Evolutionary conservation across 2,329 filamentous ascomycete species (phyloP), one percentile per base, ranked within the genome.

Genomic region (Arachnomyces sp.): DNA sequence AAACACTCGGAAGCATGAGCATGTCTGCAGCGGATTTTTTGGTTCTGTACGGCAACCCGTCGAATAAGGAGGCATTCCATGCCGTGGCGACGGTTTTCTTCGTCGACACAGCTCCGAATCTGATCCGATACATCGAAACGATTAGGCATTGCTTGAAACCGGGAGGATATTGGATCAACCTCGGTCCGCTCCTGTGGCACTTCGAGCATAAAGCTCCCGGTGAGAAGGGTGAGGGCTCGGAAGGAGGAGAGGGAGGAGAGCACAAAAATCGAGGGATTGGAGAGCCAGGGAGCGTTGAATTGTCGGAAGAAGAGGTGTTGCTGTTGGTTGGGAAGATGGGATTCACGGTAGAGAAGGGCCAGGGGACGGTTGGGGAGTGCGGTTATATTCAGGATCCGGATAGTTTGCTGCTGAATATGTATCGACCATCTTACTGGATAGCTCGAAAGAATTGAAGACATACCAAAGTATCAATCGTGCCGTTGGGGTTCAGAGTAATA

Each of bases 1-100:
- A 46, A 42, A 61, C 63, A 9, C 65, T 61, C 17, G 85, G 85
- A 28, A 68, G 78, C 28, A 94, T 98, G 87, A 80, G 79, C 55
- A 96, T 98, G 90, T 82, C 82, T 15, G 84, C 89, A 0, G 88
- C 87, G 3, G 92, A 98, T 59, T 98, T 98, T 55, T 76, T 93
- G 42, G 82, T 87, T n/a, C 63, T 89, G 1, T 98, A 98, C 59
- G 74, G 72, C 17, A 72, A 81, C 43, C 68, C 74, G 1, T 73
- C 75, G 0, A 76, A 84, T 51, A 61, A 65, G 7, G 72, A 72
- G 0, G 54, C 61, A 0, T 96, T 88, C 60, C 81, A 95, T 54
- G 88, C 82, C 1, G 86, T 96, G 2, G 80, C 85, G 0, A 86
- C 84, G 2, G 84, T 94, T 8, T 98, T 96, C 67, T 98, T 98